These are phyloP conservation scores for Aspergillus novofumigatus DNA, from an alignment of 2,329 filamentous ascomycete species.

Conservation along the genomic window DNA sequence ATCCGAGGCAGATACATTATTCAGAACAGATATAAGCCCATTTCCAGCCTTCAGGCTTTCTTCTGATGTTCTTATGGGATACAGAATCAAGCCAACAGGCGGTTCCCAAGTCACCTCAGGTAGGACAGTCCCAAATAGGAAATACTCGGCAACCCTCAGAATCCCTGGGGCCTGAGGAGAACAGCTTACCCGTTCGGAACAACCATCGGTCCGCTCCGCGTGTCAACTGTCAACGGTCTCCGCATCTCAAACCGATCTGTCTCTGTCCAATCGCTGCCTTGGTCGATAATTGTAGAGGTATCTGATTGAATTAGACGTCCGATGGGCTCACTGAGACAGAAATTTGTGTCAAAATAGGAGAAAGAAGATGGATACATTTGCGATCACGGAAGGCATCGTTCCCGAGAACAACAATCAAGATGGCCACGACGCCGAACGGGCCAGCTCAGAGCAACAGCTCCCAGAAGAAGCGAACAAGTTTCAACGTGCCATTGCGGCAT, in stretches of 20 bases:
- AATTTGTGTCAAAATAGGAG: background rate
- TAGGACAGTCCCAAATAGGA: background rate
- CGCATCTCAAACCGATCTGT: background rate
- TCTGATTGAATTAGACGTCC: background rate
- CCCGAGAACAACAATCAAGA: slow-evolving; percentile 27
- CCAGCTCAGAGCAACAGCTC: slow-evolving; percentile 27
- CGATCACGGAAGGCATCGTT: slow-evolving; percentile 38
- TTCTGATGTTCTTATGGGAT: too few relatives aligned
- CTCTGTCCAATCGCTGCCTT: background rate
- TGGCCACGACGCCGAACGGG: slow-evolving; percentile 20
- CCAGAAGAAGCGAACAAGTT: slow-evolving; percentile 79
- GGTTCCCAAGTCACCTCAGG: too few relatives aligned
- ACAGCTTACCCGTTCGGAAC: slow-evolving; percentile 1
- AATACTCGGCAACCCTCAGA: background rate
- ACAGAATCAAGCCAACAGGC: too few relatives aligned
- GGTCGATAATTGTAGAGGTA: background rate
- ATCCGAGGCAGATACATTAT: too few relatives aligned
- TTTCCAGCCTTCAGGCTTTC: too few relatives aligned
- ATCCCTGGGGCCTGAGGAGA: background rate
- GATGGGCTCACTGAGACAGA: background rate
- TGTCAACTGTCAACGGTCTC: slow-evolving; percentile 1
- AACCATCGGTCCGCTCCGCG: slow-evolving; percentile 3
- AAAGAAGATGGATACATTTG: slow-evolving; percentile 41
- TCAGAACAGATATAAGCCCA: too few relatives aligned
- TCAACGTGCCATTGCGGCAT: slow-evolving; percentile 90